Percentiles rank a stretch among this genome's conserved stretches.
Evolutionary conservation across 257 asterid genomes (phyloP).

Genomic region (Knoxia roxburghii): DNA sequence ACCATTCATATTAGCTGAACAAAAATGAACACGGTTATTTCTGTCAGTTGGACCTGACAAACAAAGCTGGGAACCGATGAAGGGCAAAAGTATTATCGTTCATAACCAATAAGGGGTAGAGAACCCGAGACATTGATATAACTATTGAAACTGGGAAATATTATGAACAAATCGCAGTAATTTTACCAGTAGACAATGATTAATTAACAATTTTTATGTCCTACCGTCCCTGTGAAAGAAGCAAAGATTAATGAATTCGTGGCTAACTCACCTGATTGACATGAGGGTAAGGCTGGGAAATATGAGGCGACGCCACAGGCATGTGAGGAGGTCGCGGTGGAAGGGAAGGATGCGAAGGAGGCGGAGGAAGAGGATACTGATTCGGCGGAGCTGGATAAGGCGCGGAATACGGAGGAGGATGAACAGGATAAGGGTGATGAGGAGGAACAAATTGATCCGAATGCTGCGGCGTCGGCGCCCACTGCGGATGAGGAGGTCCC

Average conservation of each 20-base stretch:
- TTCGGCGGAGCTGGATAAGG: constrained; percentile 47
- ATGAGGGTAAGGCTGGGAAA: constrained; percentile 54
- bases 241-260: no score
- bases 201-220: no score
- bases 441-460: constrained; percentile 36
- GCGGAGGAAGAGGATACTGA: constrained; percentile 47
- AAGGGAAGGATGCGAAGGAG: constrained; percentile 23
- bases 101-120: neutral
- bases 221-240: no score
- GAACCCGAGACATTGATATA: neutral
- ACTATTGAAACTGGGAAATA: neutral
- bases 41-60: neutral
- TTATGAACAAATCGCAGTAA: neutral
- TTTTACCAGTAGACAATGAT: neutral
- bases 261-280: constrained; percentile 28
- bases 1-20: neutral
- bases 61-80: neutral
- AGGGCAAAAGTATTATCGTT: neutral
- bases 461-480: constrained; percentile 30
- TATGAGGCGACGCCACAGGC: constrained; percentile 24
- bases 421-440: constrained; percentile 25
- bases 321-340: constrained; percentile 48
- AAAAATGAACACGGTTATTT: neutral
- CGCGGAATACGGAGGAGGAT: constrained; percentile 43
- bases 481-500: constrained; percentile 50